phyloP scores from a whole-genome alignment of 2,329 filamentous ascomycete genomes.

The Grosmannia clavigera region DNA sequence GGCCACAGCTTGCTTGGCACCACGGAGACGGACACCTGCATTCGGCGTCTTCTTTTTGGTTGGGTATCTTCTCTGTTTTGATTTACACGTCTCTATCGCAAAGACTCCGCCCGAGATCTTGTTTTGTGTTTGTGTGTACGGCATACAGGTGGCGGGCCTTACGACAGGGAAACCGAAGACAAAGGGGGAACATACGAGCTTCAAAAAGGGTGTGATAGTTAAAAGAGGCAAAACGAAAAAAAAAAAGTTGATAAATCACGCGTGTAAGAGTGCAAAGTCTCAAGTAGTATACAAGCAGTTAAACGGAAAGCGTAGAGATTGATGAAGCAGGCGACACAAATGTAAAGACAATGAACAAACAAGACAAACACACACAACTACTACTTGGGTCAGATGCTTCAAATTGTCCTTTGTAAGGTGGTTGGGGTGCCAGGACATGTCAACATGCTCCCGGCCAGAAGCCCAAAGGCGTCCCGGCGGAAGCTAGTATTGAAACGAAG shows the following conservation, averaged over 20 bases:
- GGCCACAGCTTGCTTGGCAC: not conserved
- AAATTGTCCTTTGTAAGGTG: conserved; percentile 51
- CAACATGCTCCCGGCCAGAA: conserved; percentile 44
- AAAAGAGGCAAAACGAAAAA: not conserved
- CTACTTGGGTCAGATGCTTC: conserved; percentile 48
- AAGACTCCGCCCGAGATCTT: not conserved
- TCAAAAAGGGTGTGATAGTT: not conserved
- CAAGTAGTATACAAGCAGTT: not conserved
- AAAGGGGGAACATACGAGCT: not conserved
- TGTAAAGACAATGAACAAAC: not conserved
- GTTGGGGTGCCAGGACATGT: conserved; percentile 53
- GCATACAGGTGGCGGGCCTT: not conserved
- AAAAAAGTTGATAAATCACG: not conserved
- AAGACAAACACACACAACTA: conserved; percentile 12
- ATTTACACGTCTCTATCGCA: conserved; percentile 23
- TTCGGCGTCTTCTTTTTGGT: conserved; percentile 37
- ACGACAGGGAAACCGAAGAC: not conserved
- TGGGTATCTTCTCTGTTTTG: conserved; percentile 1
- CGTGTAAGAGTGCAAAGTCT: not conserved
- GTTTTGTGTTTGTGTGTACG: not conserved
- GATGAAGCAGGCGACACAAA: not conserved
- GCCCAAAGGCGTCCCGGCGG: conserved; percentile 17
- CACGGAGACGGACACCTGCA: conserved; percentile 24
- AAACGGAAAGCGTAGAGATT: too few species aligned
- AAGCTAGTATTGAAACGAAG: conserved; percentile 42